These are phyloP conservation scores for Nicotiana paniculata DNA, from an alignment of 257 asterid species.

Conservation along the genomic window DNA sequence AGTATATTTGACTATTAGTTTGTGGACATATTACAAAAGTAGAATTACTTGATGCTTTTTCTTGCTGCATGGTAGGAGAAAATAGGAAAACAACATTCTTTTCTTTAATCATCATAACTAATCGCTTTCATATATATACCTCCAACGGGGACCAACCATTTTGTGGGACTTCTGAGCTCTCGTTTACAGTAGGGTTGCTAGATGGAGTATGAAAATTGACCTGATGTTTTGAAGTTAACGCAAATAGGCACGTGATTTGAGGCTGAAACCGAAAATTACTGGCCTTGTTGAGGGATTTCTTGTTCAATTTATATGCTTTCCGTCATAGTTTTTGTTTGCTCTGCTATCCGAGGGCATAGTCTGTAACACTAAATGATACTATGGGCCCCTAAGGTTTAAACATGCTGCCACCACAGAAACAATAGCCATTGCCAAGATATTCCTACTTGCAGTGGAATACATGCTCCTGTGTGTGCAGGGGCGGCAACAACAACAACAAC, in stretches of 20 bases:
- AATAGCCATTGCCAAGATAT: background rate
- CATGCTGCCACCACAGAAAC: background rate
- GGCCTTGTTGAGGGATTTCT: background rate
- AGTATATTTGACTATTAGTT: background rate
- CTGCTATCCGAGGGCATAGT: no score
- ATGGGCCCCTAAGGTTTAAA: background rate
- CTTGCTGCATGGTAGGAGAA: background rate
- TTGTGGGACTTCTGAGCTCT: background rate
- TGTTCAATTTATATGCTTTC: background rate
- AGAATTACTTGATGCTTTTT: background rate
- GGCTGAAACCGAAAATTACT: background rate
- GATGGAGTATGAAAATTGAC: background rate
- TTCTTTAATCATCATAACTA: background rate
- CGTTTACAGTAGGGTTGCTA: background rate
- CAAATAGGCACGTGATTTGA: background rate
- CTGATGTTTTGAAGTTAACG: background rate
- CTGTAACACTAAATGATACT: no score
- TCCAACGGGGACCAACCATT: background rate
- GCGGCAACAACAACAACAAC: no score
- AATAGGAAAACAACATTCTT: background rate
- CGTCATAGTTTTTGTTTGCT: background rate
- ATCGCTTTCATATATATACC: background rate
- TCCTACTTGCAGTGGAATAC: background rate
- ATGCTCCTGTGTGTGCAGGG: background rate
- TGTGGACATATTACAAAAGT: background rate